Percentiles rank a stretch among this genome's conserved stretches.
Evolutionary conservation across 495 filamentous ascomycete genomes (phyloP).

Genomic region (Pseudevernia furfuracea): DNA sequence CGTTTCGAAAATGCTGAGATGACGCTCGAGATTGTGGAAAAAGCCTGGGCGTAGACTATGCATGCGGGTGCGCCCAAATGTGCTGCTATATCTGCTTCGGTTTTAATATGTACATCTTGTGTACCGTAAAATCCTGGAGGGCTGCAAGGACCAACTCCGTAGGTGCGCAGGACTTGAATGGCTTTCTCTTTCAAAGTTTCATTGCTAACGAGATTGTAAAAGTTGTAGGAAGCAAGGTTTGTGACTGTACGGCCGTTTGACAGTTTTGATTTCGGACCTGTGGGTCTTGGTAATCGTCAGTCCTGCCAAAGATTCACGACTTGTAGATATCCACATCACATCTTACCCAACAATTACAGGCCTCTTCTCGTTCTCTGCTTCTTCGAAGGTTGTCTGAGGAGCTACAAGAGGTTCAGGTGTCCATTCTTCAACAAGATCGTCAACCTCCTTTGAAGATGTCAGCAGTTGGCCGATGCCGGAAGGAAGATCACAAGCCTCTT

Average conservation of each 20-base stretch:
- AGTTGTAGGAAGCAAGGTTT: slow-evolving; percentile 91
- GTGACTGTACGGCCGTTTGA: slow-evolving; percentile 80
- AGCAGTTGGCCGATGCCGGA: neutral
- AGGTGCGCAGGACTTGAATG: slow-evolving; percentile 84
- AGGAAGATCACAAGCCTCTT: slow-evolving; percentile 49
- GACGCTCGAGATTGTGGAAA: slow-evolving; percentile 87
- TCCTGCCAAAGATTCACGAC: neutral
- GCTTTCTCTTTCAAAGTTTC: slow-evolving; percentile 90
- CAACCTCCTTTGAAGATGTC: slow-evolving; percentile 60
- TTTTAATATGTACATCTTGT: slow-evolving; percentile 97
- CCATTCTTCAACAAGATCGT: slow-evolving; percentile 97
- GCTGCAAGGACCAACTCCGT: slow-evolving; percentile 93
- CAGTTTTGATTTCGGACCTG: slow-evolving; percentile 83
- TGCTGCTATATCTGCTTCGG: slow-evolving; percentile 85
- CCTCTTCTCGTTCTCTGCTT: slow-evolving; percentile 72
- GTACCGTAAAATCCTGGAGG: slow-evolving; percentile 97
- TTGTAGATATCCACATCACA: neutral
- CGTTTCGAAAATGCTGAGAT: slow-evolving; percentile 95
- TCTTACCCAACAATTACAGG: slow-evolving; percentile 80
- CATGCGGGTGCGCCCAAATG: slow-evolving; percentile 79
- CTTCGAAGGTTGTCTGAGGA: slow-evolving; percentile 61
- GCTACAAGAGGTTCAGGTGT: slow-evolving; percentile 85
- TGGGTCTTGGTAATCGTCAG: slow-evolving; percentile 49
- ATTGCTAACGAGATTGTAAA: slow-evolving; percentile 91
- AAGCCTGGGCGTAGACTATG: slow-evolving; percentile 92